These are phyloP conservation scores for Penicillium egyptiacum DNA, from an alignment of 495 filamentous ascomycete species.

Conservation along the genomic window DNA sequence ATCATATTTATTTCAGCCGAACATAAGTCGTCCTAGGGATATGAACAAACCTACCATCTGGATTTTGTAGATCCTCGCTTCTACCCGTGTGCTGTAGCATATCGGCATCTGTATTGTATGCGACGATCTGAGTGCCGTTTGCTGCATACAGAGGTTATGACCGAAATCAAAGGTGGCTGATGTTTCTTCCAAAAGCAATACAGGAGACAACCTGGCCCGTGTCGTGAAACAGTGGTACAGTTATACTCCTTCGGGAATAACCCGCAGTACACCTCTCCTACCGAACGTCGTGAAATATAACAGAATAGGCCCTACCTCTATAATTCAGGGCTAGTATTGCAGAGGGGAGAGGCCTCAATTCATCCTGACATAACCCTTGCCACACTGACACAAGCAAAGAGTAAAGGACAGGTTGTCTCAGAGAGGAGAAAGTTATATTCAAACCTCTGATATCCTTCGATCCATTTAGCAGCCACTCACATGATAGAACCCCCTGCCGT, in stretches of 20 bases:
- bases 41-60: not conserved
- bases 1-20: too few species aligned
- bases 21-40: not conserved
- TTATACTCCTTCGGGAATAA: too few species aligned
- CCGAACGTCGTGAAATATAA: not conserved
- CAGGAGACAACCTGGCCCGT: not conserved
- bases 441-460: not conserved
- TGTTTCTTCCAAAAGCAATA: not conserved
- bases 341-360: not conserved
- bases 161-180: not conserved
- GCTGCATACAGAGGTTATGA: too few species aligned
- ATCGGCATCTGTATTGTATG: not conserved
- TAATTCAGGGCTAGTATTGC: too few species aligned
- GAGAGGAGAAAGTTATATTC: not conserved
- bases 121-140: not conserved
- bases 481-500: conserved; percentile 1
- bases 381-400: too few species aligned
- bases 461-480: not conserved
- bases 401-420: too few species aligned
- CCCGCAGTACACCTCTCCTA: too few species aligned
- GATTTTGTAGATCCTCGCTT: not conserved
- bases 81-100: not conserved
- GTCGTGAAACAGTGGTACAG: not conserved
- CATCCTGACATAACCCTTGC: not conserved
- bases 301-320: not conserved